phyloP scores from a whole-genome alignment of 2,329 filamentous ascomycete genomes.

The Zymoseptoria ardabiliae region DNA sequence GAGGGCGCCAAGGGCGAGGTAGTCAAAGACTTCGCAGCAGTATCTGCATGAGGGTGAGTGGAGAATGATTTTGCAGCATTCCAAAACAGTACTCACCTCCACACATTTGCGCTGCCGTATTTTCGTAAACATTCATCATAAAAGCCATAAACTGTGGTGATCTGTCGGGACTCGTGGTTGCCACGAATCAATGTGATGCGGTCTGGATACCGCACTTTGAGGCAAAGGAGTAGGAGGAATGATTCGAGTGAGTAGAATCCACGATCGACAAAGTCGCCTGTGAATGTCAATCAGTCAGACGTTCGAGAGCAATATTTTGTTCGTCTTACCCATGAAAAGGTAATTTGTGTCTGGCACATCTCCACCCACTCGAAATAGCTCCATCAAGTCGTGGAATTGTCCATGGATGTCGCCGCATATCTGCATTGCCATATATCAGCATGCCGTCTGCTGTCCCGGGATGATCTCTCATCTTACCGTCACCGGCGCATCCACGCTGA shows the following conservation, averaged over 20 bases:
- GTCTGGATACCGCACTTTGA: slow-evolving; percentile 96
- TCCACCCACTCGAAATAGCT: slow-evolving; percentile 97
- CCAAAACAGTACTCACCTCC: slow-evolving; percentile 51
- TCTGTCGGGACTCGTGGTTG: slow-evolving; percentile 75
- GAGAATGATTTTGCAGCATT: too few species aligned
- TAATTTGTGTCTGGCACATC: slow-evolving; percentile 98
- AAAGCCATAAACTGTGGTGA: slow-evolving; percentile 95
- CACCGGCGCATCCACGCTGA: slow-evolving; percentile 88
- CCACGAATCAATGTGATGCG: slow-evolving; percentile 93
- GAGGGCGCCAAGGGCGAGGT: slow-evolving; percentile 81
- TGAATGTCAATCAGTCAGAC: not conserved
- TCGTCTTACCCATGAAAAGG: slow-evolving; percentile 71
- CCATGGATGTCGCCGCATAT: slow-evolving; percentile 98
- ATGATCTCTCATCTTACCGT: slow-evolving; percentile 52
- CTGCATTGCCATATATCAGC: slow-evolving; percentile 32
- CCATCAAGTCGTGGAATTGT: slow-evolving; percentile 97
- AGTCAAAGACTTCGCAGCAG: slow-evolving; percentile 97
- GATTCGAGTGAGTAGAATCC: slow-evolving; percentile 98
- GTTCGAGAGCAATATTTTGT: not conserved
- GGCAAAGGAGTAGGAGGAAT: slow-evolving; percentile 86
- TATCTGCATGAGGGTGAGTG: slow-evolving; percentile 36
- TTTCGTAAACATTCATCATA: slow-evolving; percentile 96
- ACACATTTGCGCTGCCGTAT: slow-evolving; percentile 94
- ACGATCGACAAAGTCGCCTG: slow-evolving; percentile 93
- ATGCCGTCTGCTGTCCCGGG: not conserved